These are phyloP conservation scores for Tetrapyrgos nigripes DNA, from an alignment of 1,284 basidiomycete genomes.

Conservation along the genomic window DNA sequence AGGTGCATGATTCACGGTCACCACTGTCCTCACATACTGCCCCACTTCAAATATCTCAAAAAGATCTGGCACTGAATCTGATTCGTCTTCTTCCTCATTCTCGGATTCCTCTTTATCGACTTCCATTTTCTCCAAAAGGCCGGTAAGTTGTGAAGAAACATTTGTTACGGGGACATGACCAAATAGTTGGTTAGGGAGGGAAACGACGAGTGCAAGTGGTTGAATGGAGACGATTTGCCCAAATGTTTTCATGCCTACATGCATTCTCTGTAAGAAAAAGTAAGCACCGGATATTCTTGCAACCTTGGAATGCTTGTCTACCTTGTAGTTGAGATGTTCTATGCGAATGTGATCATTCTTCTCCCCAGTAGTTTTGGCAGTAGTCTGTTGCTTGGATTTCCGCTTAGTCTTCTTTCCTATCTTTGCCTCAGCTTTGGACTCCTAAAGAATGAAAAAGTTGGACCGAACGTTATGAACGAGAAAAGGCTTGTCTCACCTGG, in stretches of 20 bases:
- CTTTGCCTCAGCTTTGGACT: slow-evolving; percentile 37
- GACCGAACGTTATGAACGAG: slow-evolving; percentile 13
- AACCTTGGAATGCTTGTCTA: slow-evolving; percentile 36
- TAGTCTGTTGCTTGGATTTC: slow-evolving; percentile 45
- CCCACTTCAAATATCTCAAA: slow-evolving; percentile 82
- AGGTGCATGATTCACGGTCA: slow-evolving; percentile 68
- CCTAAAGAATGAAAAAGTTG: slow-evolving; percentile 26
- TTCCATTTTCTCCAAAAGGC: slow-evolving; percentile 67
- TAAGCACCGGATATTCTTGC: background rate
- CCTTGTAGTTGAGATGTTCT: slow-evolving; percentile 96
- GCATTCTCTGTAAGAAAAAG: slow-evolving; percentile 67
- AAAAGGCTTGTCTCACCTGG: slow-evolving; percentile 51
- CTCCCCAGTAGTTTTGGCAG: slow-evolving; percentile 36
- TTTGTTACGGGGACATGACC: slow-evolving; percentile 96
- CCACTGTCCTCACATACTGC: slow-evolving; percentile 86
- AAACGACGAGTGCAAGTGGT: slow-evolving; percentile 91
- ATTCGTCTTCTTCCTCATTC: slow-evolving; percentile 50
- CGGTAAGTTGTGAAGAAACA: slow-evolving; percentile 86
- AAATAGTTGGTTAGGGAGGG: slow-evolving; percentile 94
- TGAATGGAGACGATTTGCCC: slow-evolving; percentile 88
- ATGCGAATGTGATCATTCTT: slow-evolving; percentile 67
- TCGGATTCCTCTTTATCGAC: slow-evolving; percentile 56
- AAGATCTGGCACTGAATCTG: slow-evolving; percentile 66
- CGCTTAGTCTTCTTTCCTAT: slow-evolving; percentile 56
- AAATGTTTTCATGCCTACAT: slow-evolving; percentile 86